Evolutionary conservation across 371 early-diverging fungal species (phyloP), one percentile per base, ranked within the genome.

Genomic region (Blakeslea trispora): DNA sequence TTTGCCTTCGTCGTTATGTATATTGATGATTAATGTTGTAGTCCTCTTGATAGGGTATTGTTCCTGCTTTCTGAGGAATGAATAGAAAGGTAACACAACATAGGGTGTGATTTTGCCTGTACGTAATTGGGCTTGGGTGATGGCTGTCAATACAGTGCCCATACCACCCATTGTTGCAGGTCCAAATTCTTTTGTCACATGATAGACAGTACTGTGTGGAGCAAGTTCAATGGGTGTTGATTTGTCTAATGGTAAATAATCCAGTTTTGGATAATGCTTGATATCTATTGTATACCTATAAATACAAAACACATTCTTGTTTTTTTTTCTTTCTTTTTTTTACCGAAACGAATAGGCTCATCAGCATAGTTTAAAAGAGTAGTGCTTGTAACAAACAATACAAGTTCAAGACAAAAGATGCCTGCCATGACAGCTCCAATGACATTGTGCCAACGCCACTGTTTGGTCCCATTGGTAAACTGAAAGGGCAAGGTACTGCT

Each of bases 181-280:
- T 10, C 85, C 85, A 64, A 85, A 86, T 57, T 86, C 87, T 55
- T 82, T 84, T 19, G 83, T 82, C 40, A 87, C 72, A 55, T 87
- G 87, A 45, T 82, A 87, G n/a, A 87, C 70, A 11, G 53, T 37
- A 7, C 51, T 66, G 15, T 53, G 24, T 11, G 39, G n/a, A 6
- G 54, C 34, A n/a, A 66, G 17, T 54, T 32, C 64, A 37, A 68
- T 71, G 34, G 57, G 42, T 24, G 45, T 64, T 40, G 53, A 64
- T 51, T 68, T 68, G 61, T 61, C 81, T 35, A 84, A 60, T n/a
- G 74, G 77, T 8, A 71, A 67, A 32, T 84, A 84, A 2, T 69
- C 62, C 21, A 83, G 59, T 23, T 67, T 67, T 22, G 81, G 81
- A 35, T 47, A 78, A 62, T 51, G 53, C 50, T 68, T 53, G 24